These are phyloP conservation scores for Paramecium biaurelia DNA, from an alignment of 73 alveolate species.

Conservation along the genomic window DNA sequence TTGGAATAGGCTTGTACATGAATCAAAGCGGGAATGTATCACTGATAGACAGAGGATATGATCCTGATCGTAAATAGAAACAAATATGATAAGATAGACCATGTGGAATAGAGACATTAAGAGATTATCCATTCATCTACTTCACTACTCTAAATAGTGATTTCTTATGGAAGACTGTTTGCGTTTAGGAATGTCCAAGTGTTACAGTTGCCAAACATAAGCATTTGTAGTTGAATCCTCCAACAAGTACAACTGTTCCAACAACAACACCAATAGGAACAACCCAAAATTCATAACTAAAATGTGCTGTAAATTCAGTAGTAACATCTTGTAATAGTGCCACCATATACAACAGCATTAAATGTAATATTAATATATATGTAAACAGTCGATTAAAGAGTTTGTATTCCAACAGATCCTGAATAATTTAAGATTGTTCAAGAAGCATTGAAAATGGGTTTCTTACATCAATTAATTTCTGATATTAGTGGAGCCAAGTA, in stretches of 20 bases:
- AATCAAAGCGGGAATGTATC: not conserved
- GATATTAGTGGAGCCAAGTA: not conserved
- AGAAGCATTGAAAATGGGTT: constrained; percentile 12
- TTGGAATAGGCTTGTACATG: not conserved
- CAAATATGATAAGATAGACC: not conserved
- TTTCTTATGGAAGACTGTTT: constrained; percentile 36
- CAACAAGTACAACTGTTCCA: not conserved
- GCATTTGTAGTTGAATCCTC: not conserved
- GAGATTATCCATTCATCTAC: constrained; percentile 27
- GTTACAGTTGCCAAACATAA: not conserved
- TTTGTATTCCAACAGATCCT: constrained; percentile 1
- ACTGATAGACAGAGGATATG: not conserved
- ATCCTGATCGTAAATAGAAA: not conserved
- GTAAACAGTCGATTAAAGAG: constrained; percentile 19
- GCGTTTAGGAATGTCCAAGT: constrained; percentile 36
- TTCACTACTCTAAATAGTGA: not conserved
- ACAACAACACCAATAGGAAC: not conserved
- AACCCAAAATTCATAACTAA: not conserved
- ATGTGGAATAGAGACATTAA: constrained; percentile 2
- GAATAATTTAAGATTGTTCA: not conserved
- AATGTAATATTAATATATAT: not conserved
- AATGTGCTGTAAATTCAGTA: constrained; percentile 34
- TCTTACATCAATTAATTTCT: not conserved
- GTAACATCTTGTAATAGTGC: not conserved
- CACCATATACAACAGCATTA: not conserved